Evolutionary conservation across 2,329 filamentous ascomycete species (phyloP).

Genomic region (Botrytis fabae): DNA sequence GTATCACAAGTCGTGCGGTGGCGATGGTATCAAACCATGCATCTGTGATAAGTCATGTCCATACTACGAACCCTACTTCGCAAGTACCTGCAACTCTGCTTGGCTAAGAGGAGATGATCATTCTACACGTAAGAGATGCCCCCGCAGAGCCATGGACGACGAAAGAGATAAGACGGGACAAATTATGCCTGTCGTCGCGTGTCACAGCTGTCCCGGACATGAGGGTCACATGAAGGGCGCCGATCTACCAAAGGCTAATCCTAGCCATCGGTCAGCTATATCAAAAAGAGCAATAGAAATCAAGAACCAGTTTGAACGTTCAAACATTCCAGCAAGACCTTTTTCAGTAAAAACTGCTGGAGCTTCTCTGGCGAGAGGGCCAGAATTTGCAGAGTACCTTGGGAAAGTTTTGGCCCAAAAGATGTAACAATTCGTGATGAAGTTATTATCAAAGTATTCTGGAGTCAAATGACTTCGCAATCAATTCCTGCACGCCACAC

Average conservation of each 20-base stretch:
- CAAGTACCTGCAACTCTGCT: background rate
- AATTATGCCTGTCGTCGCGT: background rate
- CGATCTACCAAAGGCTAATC: background rate
- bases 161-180: background rate
- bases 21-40: background rate
- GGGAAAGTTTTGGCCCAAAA: no score
- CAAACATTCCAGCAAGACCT: background rate
- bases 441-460: background rate
- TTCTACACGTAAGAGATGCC: background rate
- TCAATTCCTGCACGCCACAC: background rate
- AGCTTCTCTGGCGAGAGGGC: background rate
- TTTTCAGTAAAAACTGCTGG: background rate
- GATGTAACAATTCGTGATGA: background rate
- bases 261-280: background rate
- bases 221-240: background rate
- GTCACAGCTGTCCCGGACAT: background rate
- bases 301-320: background rate
- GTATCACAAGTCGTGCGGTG: background rate
- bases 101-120: background rate
- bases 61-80: conserved; percentile 3
- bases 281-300: background rate
- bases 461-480: background rate
- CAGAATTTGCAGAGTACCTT: background rate
- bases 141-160: background rate
- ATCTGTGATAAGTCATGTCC: conserved; percentile 8